phyloP scores from a whole-genome alignment of 108 stramenopile genomes.

The Discostella stelligeroides region DNA sequence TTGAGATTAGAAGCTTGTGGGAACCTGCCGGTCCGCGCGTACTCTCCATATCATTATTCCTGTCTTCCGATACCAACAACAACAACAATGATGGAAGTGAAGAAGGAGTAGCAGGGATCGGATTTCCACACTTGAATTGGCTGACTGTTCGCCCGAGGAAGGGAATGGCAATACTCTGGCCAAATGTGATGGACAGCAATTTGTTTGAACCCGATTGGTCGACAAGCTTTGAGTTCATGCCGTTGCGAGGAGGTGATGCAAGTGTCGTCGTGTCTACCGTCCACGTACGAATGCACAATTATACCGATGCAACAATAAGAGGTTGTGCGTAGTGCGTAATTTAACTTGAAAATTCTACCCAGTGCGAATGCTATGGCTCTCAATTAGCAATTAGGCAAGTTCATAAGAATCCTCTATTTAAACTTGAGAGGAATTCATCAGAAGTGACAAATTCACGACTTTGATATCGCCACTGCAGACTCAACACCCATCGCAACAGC shows the following conservation, averaged over 20 bases:
- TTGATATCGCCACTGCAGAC: conserved; percentile 9
- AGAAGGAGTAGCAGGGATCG: conserved; percentile 39
- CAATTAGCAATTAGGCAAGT: too few species aligned
- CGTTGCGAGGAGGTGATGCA: conserved; percentile 9
- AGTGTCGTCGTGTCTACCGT: conserved; percentile 15
- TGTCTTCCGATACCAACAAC: conserved; percentile 26
- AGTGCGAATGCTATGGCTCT: too few species aligned
- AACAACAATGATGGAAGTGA: neutral
- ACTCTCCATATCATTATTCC: conserved; percentile 45
- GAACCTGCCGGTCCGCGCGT: conserved; percentile 53
- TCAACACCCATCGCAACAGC: conserved; percentile 60
- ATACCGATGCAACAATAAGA: conserved; percentile 28
- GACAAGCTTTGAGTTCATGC: conserved; percentile 42
- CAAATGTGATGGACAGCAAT: conserved; percentile 43
- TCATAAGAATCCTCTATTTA: too few species aligned
- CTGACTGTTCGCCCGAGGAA: conserved; percentile 31
- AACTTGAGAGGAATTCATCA: too few species aligned
- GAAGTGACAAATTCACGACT: too few species aligned
- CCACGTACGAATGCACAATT: conserved; percentile 40
- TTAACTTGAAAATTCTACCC: neutral
- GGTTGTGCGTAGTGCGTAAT: conserved; percentile 43
- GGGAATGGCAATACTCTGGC: conserved; percentile 42
- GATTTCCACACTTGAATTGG: conserved; percentile 60
- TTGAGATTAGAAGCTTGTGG: conserved; percentile 39
- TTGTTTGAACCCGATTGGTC: conserved; percentile 21